Evolutionary conservation across 108 stramenopile genomes (phyloP).

Genomic region (Cyclostephanos tholiformis): DNA sequence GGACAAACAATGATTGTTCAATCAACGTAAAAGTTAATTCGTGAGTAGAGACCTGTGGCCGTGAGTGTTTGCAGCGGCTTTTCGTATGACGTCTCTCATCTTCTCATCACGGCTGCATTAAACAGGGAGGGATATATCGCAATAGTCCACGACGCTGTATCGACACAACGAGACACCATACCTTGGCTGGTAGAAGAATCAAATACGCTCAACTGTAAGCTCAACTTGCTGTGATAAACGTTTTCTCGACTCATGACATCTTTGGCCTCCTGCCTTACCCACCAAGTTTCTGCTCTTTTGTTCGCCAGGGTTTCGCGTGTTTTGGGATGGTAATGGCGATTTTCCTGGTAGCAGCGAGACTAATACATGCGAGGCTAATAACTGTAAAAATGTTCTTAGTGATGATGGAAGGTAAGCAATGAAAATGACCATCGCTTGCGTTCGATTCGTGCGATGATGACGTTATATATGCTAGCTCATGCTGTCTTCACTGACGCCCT

Average conservation of each 20-base stretch:
- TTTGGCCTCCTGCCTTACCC: neutral
- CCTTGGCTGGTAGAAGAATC: constrained; percentile 41
- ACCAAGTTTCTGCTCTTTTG: neutral
- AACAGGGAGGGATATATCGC: constrained; percentile 52
- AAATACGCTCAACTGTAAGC: constrained; percentile 43
- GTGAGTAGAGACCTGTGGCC: constrained; percentile 11
- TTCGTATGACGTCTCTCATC: constrained; percentile 1
- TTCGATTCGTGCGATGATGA: neutral
- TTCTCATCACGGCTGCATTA: constrained; percentile 15
- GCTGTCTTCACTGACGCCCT: neutral
- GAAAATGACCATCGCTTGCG: neutral
- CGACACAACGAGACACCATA: constrained; percentile 20
- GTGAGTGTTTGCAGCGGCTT: neutral
- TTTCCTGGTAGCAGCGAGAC: constrained; percentile 40
- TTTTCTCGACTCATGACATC: neutral
- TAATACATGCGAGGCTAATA: constrained; percentile 41
- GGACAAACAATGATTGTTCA: constrained; percentile 41
- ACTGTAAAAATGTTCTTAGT: constrained; percentile 12
- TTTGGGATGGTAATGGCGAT: constrained; percentile 46
- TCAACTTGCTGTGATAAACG: neutral
- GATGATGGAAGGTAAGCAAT: constrained; percentile 26
- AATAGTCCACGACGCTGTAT: constrained; percentile 49
- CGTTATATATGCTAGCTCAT: neutral
- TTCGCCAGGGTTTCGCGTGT: constrained; percentile 33
- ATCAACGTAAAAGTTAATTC: constrained; percentile 42